phyloP scores from a whole-genome alignment of 176 grass and related monocot species.

The Zizania latifolia region DNA sequence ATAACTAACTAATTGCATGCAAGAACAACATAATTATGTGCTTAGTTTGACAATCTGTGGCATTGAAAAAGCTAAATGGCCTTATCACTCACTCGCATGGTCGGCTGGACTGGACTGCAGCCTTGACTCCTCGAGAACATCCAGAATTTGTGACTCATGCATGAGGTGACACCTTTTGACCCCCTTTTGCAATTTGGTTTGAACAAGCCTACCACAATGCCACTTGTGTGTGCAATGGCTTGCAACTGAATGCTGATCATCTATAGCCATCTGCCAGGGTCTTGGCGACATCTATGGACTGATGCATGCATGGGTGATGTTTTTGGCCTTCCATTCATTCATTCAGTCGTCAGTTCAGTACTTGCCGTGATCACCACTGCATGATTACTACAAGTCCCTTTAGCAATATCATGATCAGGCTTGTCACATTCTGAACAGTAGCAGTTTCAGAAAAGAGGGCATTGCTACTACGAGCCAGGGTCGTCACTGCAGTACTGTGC shows the following conservation, averaged over 20 bases:
- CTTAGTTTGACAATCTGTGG: background rate
- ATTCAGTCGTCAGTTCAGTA: background rate
- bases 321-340: background rate
- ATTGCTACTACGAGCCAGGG: background rate
- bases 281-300: background rate
- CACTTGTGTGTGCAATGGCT: background rate
- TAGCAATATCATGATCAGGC: slow-evolving; percentile 3
- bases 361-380: background rate
- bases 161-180: slow-evolving; percentile 41
- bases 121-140: slow-evolving; percentile 24
- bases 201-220: slow-evolving; percentile 25
- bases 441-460: background rate
- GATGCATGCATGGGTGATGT: no score
- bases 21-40: background rate
- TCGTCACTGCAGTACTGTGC: background rate
- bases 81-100: slow-evolving; percentile 30
- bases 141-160: slow-evolving; percentile 33
- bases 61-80: slow-evolving; percentile 25
- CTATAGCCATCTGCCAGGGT: background rate
- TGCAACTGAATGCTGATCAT: background rate
- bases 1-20: background rate
- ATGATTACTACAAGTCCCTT: slow-evolving; percentile 18
- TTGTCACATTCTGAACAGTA: background rate
- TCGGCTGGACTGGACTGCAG: slow-evolving; percentile 21
- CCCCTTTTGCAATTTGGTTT: slow-evolving; percentile 4